Conservation (phyloP, 495 filamentous ascomycete species). For the Acidiella bohemica region DNA sequence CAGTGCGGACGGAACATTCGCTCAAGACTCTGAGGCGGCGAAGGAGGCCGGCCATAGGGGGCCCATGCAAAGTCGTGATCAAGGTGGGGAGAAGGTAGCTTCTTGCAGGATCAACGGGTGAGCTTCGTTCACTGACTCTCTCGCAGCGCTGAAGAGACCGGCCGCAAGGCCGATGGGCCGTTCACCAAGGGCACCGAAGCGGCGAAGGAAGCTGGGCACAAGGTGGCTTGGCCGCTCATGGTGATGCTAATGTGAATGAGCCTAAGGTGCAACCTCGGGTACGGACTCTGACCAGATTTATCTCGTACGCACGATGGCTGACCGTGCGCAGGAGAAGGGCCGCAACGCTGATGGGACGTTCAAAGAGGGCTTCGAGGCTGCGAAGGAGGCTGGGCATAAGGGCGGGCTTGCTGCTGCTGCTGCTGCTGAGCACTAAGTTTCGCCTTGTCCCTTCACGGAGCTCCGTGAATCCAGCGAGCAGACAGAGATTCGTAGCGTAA, state of each 20-base stretch:
- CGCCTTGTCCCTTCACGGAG: too few species aligned
- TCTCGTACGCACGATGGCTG: not conserved
- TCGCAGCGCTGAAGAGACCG: not conserved
- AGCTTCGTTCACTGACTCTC: slow-evolving; percentile 7
- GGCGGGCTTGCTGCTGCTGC: not conserved
- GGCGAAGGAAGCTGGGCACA: not conserved
- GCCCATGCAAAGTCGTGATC: slow-evolving; percentile 3
- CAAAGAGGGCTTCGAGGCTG: not conserved
- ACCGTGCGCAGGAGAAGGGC: not conserved
- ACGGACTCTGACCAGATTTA: too few species aligned
- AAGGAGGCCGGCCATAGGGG: slow-evolving; percentile 17
- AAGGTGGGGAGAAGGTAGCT: slow-evolving; percentile 5
- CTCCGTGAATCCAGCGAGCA: too few species aligned
- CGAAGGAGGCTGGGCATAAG: not conserved
- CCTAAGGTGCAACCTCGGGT: too few species aligned
- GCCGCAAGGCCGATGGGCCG: not conserved
- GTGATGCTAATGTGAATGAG: too few species aligned
- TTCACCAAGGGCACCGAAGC: not conserved
- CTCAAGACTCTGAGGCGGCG: slow-evolving; percentile 15
- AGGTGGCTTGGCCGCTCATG: not conserved
- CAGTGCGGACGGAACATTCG: slow-evolving; percentile 18
- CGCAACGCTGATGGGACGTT: not conserved
- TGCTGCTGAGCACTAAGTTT: too few species aligned
- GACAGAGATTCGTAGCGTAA: too few species aligned
- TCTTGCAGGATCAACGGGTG: slow-evolving; percentile 4